Evolutionary conservation across 441 rosid species (phyloP).

Genomic region (Syzygium malaccense): DNA sequence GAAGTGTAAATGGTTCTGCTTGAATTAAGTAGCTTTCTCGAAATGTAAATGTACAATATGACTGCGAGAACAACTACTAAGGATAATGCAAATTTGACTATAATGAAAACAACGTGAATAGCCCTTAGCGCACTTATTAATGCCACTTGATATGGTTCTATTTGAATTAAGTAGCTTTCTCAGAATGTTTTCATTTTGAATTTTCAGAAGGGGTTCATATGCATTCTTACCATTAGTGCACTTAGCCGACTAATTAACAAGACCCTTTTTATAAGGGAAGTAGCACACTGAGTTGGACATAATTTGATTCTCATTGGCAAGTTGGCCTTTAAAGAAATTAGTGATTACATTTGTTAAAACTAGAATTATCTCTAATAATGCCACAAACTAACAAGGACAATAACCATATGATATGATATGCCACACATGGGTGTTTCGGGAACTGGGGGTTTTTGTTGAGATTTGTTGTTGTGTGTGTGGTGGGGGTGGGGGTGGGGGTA

Average conservation of each 20-base stretch:
- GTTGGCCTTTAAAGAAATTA: background rate
- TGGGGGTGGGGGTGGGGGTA: background rate
- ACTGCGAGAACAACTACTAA: background rate
- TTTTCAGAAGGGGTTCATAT: background rate
- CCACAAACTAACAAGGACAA: background rate
- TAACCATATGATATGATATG: background rate
- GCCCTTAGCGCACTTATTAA: background rate
- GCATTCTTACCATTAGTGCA: background rate
- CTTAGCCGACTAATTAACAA: background rate
- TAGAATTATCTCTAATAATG: background rate
- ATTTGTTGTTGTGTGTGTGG: background rate
- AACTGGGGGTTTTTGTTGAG: background rate
- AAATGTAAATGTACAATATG: background rate
- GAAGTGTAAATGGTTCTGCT: background rate
- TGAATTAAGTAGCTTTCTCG: background rate
- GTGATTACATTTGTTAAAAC: background rate
- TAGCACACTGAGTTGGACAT: background rate
- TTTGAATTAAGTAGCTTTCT: background rate
- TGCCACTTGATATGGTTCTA: background rate
- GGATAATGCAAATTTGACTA: background rate
- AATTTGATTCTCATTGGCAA: background rate
- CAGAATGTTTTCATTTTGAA: background rate
- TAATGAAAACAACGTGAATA: background rate
- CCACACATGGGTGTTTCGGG: background rate
- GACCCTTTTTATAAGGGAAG: background rate